A percentile compares a stretch with the other conserved stretches of the same genome.
Evolutionary conservation across 345 rosid genomes (phyloP).

Genomic region (Eucalyptus cloeziana): DNA sequence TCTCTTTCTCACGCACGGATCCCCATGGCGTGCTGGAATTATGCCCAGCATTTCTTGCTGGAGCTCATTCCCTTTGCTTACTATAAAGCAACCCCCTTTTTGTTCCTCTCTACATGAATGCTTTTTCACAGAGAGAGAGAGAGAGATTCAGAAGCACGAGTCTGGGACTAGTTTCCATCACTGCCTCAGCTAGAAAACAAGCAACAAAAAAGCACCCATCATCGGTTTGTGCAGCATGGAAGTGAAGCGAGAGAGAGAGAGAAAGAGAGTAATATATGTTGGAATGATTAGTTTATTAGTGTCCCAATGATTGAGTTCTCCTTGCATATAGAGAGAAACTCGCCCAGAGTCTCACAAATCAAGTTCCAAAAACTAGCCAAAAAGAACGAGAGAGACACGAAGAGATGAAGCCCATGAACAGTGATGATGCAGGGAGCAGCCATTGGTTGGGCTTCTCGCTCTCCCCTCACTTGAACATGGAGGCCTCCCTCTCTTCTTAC

Average conservation of each 20-base stretch:
- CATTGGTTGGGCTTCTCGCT: slow-evolving; percentile 78
- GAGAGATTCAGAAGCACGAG: slow-evolving; percentile 14
- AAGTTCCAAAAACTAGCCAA: neutral
- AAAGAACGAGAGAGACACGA: neutral
- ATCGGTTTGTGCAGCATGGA: neutral
- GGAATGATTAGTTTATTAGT: slow-evolving; percentile 13
- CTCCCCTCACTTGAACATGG: slow-evolving; percentile 54
- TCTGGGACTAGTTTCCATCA: neutral
- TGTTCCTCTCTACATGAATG: slow-evolving; percentile 25
- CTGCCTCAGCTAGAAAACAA: neutral
- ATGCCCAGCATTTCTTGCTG: slow-evolving; percentile 54
- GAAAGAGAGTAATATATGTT: neutral
- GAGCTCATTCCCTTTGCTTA: slow-evolving; percentile 59
- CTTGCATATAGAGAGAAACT: neutral
- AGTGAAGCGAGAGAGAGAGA: neutral
- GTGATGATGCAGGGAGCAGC: slow-evolving; percentile 26
- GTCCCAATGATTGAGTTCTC: slow-evolving; percentile 59
- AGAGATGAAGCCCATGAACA: slow-evolving; percentile 53
- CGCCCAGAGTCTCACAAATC: neutral
- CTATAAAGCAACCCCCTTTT: slow-evolving; percentile 51
- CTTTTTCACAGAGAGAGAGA: slow-evolving; percentile 17
- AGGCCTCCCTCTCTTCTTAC: slow-evolving; percentile 1
- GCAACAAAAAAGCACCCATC: neutral
- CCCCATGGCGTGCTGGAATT: slow-evolving; percentile 78
- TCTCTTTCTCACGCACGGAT: slow-evolving; percentile 95